Conservation (phyloP, 441 rosid species). For the Arabidopsis hybrid region DNA sequence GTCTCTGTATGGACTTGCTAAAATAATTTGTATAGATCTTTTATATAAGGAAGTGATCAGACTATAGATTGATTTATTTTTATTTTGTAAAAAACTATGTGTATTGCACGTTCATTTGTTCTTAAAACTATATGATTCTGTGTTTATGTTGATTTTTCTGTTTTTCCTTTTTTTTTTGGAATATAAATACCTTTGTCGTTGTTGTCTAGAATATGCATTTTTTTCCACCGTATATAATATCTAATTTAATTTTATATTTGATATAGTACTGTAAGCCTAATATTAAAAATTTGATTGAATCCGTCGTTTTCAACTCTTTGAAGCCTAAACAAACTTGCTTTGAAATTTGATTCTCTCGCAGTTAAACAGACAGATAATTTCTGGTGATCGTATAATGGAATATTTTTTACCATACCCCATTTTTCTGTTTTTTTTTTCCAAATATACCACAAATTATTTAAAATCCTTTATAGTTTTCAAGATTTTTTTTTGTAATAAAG, state of each 20-base stretch:
- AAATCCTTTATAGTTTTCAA: background rate
- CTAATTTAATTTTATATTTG: constrained; percentile 1
- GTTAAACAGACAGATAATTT: background rate
- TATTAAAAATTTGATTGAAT: constrained; percentile 16
- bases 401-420: background rate
- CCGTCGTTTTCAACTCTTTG: constrained; percentile 17
- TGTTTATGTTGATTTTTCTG: background rate
- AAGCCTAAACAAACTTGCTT: constrained; percentile 19
- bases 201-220: constrained; percentile 18
- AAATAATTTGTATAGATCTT: no score
- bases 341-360: constrained; percentile 23
- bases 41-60: background rate
- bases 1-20: background rate
- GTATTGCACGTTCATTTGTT: constrained; percentile 40
- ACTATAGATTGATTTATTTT: background rate
- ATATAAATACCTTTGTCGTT: constrained; percentile 28
- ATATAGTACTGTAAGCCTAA: constrained; percentile 4
- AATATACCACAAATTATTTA: background rate
- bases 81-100: constrained; percentile 5
- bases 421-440: background rate
- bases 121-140: background rate
- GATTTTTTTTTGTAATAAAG: background rate
- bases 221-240: constrained; percentile 3
- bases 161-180: background rate
- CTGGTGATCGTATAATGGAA: background rate